These are phyloP conservation scores for Sporisorium graminicola DNA, from an alignment of 1,284 basidiomycete genomes.

Conservation along the genomic window DNA sequence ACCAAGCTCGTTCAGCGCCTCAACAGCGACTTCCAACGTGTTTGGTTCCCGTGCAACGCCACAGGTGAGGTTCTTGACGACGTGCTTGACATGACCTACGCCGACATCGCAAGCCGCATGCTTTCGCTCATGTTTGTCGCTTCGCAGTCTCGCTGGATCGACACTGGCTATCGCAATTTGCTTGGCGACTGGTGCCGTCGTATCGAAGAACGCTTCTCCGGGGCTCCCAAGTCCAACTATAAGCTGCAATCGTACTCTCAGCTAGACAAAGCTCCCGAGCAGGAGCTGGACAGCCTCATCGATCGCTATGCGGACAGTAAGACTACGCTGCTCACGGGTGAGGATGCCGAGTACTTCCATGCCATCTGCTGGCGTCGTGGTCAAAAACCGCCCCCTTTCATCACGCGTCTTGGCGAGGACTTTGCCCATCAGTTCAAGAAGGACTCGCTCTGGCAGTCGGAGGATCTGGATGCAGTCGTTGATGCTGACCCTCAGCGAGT, in stretches of 20 bases:
- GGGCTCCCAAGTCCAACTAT: constrained; percentile 48
- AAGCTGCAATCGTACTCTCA: constrained; percentile 81
- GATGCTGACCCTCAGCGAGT: constrained; percentile 93
- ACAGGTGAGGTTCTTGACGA: constrained; percentile 78
- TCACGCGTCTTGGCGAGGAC: constrained; percentile 85
- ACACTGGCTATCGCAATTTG: constrained; percentile 81
- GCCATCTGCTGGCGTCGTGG: constrained; percentile 92
- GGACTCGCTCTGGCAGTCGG: constrained; percentile 97
- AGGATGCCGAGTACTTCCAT: constrained; percentile 95
- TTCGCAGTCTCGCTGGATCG: constrained; percentile 93
- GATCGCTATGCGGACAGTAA: constrained; percentile 83
- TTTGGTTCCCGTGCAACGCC: constrained; percentile 64
- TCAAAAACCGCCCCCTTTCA: constrained; percentile 98
- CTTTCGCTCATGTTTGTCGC: constrained; percentile 91
- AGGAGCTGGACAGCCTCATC: constrained; percentile 79
- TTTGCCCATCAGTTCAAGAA: constrained; percentile 81
- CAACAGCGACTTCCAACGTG: constrained; percentile 93
- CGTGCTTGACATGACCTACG: constrained; percentile 96
- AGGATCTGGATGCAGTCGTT: constrained; percentile 97
- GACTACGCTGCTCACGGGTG: constrained; percentile 88
- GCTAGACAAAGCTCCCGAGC: constrained; percentile 76
- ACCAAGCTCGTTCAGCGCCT: constrained; percentile 90
- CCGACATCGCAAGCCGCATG: constrained; percentile 92
- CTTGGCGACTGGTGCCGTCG: constrained; percentile 92
- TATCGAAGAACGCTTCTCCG: constrained; percentile 85